Evolutionary conservation across 345 rosid species (phyloP).

Genomic region (Eucalyptus coolabah): DNA sequence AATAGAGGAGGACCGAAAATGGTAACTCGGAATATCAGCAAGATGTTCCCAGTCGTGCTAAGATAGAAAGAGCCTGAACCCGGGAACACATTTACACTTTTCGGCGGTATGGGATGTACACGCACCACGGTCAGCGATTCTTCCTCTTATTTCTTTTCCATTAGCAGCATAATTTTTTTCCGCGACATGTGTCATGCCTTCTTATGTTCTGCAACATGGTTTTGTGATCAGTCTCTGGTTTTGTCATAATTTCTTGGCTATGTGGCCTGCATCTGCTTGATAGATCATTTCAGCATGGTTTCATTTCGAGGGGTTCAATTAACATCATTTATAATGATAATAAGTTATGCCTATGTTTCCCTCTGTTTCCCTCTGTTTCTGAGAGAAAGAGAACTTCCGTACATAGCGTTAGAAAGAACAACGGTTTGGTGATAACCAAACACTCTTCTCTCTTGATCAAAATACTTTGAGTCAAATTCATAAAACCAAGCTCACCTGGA

Average conservation of each 20-base stretch:
- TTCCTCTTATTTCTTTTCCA: neutral
- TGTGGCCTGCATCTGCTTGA: neutral
- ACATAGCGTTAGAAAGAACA: neutral
- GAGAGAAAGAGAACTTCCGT: neutral
- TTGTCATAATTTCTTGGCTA: neutral
- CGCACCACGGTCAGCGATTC: neutral
- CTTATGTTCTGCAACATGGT: neutral
- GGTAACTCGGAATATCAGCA: neutral
- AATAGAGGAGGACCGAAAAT: neutral
- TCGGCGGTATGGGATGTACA: neutral
- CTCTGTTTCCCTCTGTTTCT: neutral
- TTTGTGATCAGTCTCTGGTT: neutral
- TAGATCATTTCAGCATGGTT: neutral
- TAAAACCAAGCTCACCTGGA: neutral
- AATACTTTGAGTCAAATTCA: neutral
- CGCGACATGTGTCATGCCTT: neutral
- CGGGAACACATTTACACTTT: neutral
- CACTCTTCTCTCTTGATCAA: neutral
- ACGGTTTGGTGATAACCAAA: neutral
- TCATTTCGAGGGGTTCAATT: too few species aligned
- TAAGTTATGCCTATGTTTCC: neutral
- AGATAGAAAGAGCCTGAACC: neutral
- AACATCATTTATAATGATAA: too few species aligned
- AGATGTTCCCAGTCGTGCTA: neutral
- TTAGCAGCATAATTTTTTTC: neutral